Conservation (phyloP, 495 filamentous ascomycete genomes). For the Annulohypoxylon bovei region DNA sequence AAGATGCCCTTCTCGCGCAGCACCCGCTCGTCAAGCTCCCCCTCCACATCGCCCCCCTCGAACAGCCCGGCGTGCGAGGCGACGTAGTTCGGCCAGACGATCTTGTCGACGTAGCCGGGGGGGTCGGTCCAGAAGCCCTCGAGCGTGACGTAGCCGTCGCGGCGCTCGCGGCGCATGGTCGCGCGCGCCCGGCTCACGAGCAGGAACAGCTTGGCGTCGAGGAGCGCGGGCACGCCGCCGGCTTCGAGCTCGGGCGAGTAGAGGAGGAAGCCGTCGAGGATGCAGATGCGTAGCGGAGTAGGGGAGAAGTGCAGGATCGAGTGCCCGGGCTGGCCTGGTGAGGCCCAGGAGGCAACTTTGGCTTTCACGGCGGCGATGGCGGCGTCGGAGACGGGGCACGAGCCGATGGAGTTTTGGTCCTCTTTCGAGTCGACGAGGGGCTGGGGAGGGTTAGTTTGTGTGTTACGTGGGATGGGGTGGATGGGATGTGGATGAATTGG, state of each 20-base stretch:
- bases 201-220: constrained; percentile 82
- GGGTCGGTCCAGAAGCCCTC: constrained; percentile 96
- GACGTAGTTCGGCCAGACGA: constrained; percentile 96
- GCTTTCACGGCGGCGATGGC: constrained; percentile 51
- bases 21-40: constrained; percentile 55
- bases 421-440: constrained; percentile 74
- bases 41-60: constrained; percentile 69
- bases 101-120: constrained; percentile 89
- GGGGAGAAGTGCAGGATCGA: constrained; percentile 32
- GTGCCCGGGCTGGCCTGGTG: constrained; percentile 48
- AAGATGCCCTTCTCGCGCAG: constrained; percentile 57
- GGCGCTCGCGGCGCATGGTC: constrained; percentile 72
- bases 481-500: too few relatives aligned
- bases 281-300: constrained; percentile 58
- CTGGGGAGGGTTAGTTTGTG: constrained; percentile 44
- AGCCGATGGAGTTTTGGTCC: constrained; percentile 73
- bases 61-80: constrained; percentile 81
- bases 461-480: not conserved
- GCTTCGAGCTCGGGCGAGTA: constrained; percentile 60
- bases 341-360: constrained; percentile 55
- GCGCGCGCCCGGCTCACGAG: constrained; percentile 68
- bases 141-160: constrained; percentile 86
- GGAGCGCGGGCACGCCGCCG: constrained; percentile 59
- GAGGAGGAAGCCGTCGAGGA: constrained; percentile 87
- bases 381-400: constrained; percentile 55